phyloP scores from a whole-genome alignment of 805 yeast genomes.

The Blastobotrys parvus region DNA sequence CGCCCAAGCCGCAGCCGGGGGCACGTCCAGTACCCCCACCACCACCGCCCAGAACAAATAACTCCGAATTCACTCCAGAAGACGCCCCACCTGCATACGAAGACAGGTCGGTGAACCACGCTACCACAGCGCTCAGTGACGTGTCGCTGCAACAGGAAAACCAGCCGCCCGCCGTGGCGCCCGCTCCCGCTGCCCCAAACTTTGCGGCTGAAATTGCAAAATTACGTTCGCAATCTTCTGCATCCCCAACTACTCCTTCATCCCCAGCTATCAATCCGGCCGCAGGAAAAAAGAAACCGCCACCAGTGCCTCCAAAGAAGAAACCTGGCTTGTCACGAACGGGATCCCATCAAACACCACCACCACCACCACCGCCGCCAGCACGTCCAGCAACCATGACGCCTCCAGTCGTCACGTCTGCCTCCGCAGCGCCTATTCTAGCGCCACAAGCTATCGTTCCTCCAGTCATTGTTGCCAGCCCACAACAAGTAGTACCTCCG shows the following conservation, averaged over 20 bases:
- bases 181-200: constrained; percentile 16
- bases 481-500: constrained; percentile 9
- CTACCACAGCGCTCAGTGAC: background rate
- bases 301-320: constrained; percentile 13
- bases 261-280: constrained; percentile 10
- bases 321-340: constrained; percentile 17
- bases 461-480: constrained; percentile 4
- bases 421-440: background rate
- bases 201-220: constrained; percentile 28
- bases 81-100: background rate
- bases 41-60: constrained; percentile 1
- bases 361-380: constrained; percentile 10
- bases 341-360: background rate
- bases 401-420: background rate
- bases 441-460: constrained; percentile 4
- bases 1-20: constrained; percentile 10
- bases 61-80: constrained; percentile 4
- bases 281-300: constrained; percentile 9
- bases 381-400: constrained; percentile 2
- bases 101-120: background rate
- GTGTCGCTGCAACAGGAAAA: background rate
- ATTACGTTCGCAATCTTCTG: background rate
- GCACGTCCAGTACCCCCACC: constrained; percentile 9
- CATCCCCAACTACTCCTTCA: constrained; percentile 9
- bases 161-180: background rate